Evolutionary conservation across 2,329 filamentous ascomycete genomes (phyloP).

Genomic region (Diaporthe citri): DNA sequence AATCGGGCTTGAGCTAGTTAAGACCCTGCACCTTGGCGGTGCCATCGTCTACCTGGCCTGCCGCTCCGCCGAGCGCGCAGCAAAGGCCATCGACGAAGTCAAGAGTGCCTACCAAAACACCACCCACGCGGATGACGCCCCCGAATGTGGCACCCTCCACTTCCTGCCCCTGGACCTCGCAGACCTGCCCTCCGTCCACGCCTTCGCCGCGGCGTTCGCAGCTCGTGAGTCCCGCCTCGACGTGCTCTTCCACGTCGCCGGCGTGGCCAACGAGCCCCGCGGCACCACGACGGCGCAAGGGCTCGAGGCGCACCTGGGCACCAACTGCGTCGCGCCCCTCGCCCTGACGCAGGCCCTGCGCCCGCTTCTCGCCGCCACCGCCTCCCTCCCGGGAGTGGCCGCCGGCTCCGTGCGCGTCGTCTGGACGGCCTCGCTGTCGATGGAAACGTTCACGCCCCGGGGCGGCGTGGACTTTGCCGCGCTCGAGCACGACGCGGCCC

Average conservation of each 20-base stretch:
- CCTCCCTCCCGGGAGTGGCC: background rate
- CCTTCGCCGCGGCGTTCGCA: background rate
- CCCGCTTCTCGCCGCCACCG: background rate
- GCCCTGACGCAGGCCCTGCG: background rate
- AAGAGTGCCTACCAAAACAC: background rate
- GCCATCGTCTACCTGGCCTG: background rate
- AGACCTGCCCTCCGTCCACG: background rate
- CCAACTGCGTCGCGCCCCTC: background rate
- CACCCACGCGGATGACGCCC: background rate
- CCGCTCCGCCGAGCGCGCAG: background rate
- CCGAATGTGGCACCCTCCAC: background rate
- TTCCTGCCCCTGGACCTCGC: background rate
- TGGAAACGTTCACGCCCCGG: background rate
- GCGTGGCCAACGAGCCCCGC: background rate
- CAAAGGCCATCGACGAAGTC: background rate
- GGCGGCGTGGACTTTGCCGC: background rate
- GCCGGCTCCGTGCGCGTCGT: background rate
- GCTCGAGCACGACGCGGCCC: background rate
- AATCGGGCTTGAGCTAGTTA: conserved; percentile 39
- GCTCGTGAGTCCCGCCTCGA: background rate
- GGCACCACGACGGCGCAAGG: background rate
- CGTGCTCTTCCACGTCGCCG: background rate
- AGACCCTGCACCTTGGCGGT: background rate
- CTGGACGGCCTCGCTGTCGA: background rate
- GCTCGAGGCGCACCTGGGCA: background rate